Evolutionary conservation across 1,284 basidiomycete species (phyloP).

Genomic region (Fomitopsis betulina): DNA sequence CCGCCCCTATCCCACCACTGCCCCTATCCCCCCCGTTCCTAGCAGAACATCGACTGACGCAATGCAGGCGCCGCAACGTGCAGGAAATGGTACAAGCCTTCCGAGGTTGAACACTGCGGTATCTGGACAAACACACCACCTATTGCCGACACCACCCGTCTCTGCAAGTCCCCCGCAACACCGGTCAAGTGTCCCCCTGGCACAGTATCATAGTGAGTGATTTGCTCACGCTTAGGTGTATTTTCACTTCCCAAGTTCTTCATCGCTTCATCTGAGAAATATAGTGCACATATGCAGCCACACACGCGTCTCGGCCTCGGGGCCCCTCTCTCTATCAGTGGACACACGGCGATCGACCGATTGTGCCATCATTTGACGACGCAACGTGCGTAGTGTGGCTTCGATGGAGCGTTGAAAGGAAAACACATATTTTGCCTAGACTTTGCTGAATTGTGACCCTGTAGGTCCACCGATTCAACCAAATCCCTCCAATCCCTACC

Average conservation of each 20-base stretch:
- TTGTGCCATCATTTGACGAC: too few relatives aligned
- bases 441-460: too few relatives aligned
- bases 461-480: neutral
- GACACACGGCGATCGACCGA: too few relatives aligned
- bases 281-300: too few relatives aligned
- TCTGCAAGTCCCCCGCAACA: neutral
- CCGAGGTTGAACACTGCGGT: neutral
- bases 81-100: neutral
- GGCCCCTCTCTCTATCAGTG: too few relatives aligned
- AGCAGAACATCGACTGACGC: neutral
- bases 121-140: neutral
- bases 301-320: too few relatives aligned
- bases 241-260: too few relatives aligned
- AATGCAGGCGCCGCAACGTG: neutral
- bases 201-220: neutral
- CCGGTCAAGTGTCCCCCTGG: neutral
- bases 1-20: neutral
- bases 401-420: neutral
- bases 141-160: neutral
- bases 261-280: too few relatives aligned
- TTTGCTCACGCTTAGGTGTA: neutral
- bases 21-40: neutral
- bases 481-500: neutral
- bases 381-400: neutral
- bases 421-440: neutral